phyloP scores from a whole-genome alignment of 805 yeast species.

The Saccharomycopsis javanensis region DNA sequence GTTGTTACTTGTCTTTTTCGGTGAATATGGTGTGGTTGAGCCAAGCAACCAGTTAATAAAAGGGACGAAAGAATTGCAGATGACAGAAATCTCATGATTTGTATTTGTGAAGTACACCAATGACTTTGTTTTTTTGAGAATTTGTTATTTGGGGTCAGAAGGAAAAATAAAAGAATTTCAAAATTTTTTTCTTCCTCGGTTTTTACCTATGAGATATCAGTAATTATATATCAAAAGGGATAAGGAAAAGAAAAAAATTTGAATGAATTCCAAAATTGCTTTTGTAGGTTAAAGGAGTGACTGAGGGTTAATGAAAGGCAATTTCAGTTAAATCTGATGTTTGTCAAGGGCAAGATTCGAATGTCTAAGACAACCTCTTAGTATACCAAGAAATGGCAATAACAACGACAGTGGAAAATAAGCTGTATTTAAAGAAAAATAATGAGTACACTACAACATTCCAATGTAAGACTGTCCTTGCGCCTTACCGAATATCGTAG shows the following conservation, averaged over 20 bases:
- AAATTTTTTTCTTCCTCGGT: no score
- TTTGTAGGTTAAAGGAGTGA: not conserved
- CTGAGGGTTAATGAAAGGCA: not conserved
- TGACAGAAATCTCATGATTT: not conserved
- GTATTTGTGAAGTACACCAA: no score
- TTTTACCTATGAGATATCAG: not conserved
- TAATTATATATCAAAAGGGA: no score
- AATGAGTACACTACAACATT: not conserved
- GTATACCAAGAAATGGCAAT: not conserved
- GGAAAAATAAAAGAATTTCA: not conserved
- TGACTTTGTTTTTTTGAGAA: not conserved
- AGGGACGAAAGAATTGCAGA: not conserved
- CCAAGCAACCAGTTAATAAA: not conserved
- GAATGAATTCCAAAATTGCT: not conserved
- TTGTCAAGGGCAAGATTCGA: no score
- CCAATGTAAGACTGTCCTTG: not conserved
- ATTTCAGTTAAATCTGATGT: no score
- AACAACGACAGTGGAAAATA: not conserved
- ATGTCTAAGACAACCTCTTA: no score
- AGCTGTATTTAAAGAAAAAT: not conserved
- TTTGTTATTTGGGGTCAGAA: no score
- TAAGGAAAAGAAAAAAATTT: no score
- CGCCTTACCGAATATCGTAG: not conserved
- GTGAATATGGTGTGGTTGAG: constrained; percentile 19
- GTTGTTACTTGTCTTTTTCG: constrained; percentile 10